phyloP scores from a whole-genome alignment of 257 asterid genomes.

The Parsonsia alboflavescens region DNA sequence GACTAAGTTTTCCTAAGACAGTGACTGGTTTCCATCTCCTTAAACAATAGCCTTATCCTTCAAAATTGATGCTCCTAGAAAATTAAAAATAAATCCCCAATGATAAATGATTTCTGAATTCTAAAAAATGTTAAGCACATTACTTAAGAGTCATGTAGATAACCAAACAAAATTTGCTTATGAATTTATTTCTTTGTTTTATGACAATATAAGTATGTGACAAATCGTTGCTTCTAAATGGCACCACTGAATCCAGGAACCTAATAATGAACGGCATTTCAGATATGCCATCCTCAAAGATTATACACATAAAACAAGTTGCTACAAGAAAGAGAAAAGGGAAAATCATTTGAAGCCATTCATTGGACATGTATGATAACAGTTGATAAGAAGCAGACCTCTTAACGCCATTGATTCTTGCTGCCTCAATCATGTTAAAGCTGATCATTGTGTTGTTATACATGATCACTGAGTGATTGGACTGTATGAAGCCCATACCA shows the following conservation, averaged over 20 bases:
- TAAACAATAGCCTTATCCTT: not conserved
- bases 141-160: not conserved
- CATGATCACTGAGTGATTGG: slow-evolving; percentile 86
- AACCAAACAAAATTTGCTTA: not conserved
- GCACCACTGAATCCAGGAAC: not conserved
- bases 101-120: not conserved
- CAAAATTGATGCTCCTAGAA: not conserved
- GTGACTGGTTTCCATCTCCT: not conserved
- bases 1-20: not conserved
- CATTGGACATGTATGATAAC: slow-evolving; percentile 4
- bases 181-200: not conserved
- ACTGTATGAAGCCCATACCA: slow-evolving; percentile 90
- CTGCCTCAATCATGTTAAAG: slow-evolving; percentile 84
- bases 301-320: not conserved
- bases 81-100: not conserved
- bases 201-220: not conserved
- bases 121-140: not conserved
- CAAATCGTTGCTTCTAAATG: not conserved
- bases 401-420: slow-evolving; percentile 64
- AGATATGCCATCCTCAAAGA: not conserved
- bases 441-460: slow-evolving; percentile 88
- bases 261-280: not conserved
- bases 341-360: not conserved
- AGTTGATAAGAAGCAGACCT: slow-evolving; percentile 38
- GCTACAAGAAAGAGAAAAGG: not conserved